Evolutionary conservation across 2,329 filamentous ascomycete species (phyloP).

Genomic region (Dothideomycetes sp.): DNA sequence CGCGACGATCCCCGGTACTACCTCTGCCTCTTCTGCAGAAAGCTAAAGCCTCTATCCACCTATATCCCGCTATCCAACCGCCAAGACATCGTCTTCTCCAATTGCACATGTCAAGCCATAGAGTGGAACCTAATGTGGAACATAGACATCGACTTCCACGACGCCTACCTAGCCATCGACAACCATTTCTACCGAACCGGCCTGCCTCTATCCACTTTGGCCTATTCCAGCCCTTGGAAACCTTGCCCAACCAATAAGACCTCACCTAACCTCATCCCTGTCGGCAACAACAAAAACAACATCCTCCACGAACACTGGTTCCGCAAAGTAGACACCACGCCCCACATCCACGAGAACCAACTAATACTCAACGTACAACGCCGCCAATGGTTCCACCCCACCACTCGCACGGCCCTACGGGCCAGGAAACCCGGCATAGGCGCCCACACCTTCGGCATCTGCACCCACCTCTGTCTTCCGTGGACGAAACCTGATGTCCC

Average conservation of each 20-base stretch:
- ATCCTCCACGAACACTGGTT: too few species aligned
- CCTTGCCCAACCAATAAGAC: background rate
- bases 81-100: background rate
- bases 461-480: background rate
- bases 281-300: background rate
- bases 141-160: background rate
- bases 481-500: background rate
- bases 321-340: background rate
- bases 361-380: background rate
- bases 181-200: background rate
- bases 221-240: background rate
- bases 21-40: background rate
- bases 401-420: background rate
- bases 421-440: background rate
- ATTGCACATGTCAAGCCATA: background rate
- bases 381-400: background rate
- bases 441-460: background rate
- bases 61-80: background rate
- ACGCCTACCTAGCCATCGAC: background rate
- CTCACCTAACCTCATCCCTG: background rate
- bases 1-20: background rate
- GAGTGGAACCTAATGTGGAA: background rate
- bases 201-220: background rate
- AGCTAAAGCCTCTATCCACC: background rate
- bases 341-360: background rate